Evolutionary conservation across 2,329 filamentous ascomycete species (phyloP).

Genomic region (Fusarium oxysporum): DNA sequence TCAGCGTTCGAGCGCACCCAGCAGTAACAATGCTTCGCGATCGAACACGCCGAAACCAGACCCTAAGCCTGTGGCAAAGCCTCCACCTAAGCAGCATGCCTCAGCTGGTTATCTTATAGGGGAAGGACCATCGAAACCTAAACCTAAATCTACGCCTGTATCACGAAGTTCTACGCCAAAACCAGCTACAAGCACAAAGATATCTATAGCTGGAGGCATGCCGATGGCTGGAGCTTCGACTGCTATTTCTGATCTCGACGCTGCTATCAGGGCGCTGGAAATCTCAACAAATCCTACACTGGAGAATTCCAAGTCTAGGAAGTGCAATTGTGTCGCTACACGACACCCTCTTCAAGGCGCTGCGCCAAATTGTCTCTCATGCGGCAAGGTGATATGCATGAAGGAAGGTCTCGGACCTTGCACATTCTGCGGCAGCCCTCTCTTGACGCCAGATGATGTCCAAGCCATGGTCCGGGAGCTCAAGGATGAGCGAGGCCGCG

Average conservation of each 20-base stretch:
- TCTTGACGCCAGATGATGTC: conserved; percentile 79
- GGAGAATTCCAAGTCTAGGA: conserved; percentile 65
- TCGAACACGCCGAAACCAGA: conserved; percentile 51
- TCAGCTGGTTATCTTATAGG: conserved; percentile 85
- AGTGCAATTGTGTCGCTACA: conserved; percentile 89
- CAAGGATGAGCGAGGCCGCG: conserved; percentile 84
- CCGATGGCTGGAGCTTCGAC: conserved; percentile 86
- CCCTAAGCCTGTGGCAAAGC: conserved; percentile 50
- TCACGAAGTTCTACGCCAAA: conserved; percentile 68
- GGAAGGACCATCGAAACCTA: conserved; percentile 71
- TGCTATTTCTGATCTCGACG: conserved; percentile 76
- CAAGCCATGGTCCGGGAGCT: conserved; percentile 88
- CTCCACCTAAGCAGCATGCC: conserved; percentile 65
- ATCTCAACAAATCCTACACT: conserved; percentile 89
- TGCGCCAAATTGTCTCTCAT: conserved; percentile 90
- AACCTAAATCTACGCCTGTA: conserved; percentile 64
- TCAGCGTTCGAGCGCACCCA: conserved; percentile 56
- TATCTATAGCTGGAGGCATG: conserved; percentile 79
- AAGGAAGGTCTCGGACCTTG: conserved; percentile 95
- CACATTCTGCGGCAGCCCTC: conserved; percentile 83
- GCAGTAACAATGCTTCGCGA: conserved; percentile 52
- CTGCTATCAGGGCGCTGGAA: conserved; percentile 89
- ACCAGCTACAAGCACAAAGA: conserved; percentile 68
- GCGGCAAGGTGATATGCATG: conserved; percentile 94
- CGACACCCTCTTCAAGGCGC: conserved; percentile 90